Evolutionary conservation across 306 rosid species (phyloP).

Genomic region (Sechiopsis laciniata): DNA sequence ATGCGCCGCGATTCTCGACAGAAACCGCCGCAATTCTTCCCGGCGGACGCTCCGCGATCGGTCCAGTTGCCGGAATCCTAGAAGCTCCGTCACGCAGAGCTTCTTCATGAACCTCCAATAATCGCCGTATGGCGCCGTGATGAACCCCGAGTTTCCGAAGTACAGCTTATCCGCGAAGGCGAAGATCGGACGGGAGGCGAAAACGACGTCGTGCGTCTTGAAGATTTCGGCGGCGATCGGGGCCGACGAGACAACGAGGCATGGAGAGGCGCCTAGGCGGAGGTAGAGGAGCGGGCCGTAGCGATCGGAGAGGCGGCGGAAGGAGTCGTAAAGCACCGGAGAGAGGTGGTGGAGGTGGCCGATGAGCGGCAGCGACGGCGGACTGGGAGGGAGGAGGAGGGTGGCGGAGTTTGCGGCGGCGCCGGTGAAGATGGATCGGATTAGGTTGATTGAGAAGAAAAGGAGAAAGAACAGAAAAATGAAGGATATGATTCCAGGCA

Average conservation of each 20-base stretch:
- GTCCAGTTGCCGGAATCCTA: conserved; percentile 27
- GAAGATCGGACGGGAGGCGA: conserved; percentile 43
- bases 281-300: conserved; percentile 56
- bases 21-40: conserved; percentile 37
- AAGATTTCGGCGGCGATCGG: conserved; percentile 50
- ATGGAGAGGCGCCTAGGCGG: conserved; percentile 45
- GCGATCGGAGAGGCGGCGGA: conserved; percentile 43
- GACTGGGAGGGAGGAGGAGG: conserved; percentile 32
- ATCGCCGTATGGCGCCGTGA: conserved; percentile 55
- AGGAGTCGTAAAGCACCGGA: conserved; percentile 43
- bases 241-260: conserved; percentile 57
- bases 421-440: conserved; percentile 11
- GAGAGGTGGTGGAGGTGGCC: conserved; percentile 48
- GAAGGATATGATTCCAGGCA: no score
- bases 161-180: conserved; percentile 42
- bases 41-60: conserved; percentile 4
- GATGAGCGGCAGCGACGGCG: conserved; percentile 35
- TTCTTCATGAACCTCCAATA: conserved; percentile 75
- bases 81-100: conserved; percentile 59
- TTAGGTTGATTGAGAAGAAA: conserved; percentile 11
- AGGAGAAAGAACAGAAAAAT: not conserved
- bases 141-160: conserved; percentile 51
- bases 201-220: conserved; percentile 47
- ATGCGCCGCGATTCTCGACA: conserved; percentile 24
- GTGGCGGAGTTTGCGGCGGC: no score